Percentiles rank a stretch among this genome's conserved stretches.
Conservation (phyloP, 768 basidiomycete genomes). For the Pulveroboletus ravenelii region DNA sequence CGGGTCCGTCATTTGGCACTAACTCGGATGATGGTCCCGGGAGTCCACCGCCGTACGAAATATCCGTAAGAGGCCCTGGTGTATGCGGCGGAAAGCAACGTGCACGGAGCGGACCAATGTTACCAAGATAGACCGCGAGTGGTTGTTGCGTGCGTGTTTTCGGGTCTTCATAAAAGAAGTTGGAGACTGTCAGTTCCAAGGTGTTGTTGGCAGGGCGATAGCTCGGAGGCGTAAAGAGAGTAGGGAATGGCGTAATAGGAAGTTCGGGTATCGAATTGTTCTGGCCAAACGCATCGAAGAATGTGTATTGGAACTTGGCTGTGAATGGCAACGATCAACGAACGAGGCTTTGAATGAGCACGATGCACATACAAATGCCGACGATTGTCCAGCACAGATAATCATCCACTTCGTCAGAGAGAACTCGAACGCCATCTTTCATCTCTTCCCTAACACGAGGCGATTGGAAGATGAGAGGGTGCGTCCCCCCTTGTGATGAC, state of each 20-base stretch:
- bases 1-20: constrained; percentile 23
- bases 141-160: constrained; percentile 61
- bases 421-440: constrained; percentile 67
- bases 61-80: constrained; percentile 61
- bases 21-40: constrained; percentile 35
- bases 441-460: constrained; percentile 80
- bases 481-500: constrained; percentile 72
- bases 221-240: constrained; percentile 72
- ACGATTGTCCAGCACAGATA: constrained; percentile 96
- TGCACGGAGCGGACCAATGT: constrained; percentile 77
- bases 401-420: constrained; percentile 90
- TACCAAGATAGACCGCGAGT: constrained; percentile 85
- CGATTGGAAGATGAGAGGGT: constrained; percentile 73
- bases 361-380: constrained; percentile 71
- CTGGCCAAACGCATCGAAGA: constrained; percentile 85
- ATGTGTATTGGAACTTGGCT: constrained; percentile 94
- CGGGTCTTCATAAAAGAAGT: constrained; percentile 81
- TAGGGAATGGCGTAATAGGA: constrained; percentile 88
- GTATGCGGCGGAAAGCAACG: constrained; percentile 72
- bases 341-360: constrained; percentile 5
- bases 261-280: constrained; percentile 70
- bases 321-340: constrained; percentile 19
- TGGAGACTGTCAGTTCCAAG: constrained; percentile 79
- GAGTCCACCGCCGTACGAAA: constrained; percentile 52
- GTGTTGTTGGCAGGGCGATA: constrained; percentile 70